Conservation (phyloP, 169 alveolate species). For the Eimeria acervulina region DNA sequence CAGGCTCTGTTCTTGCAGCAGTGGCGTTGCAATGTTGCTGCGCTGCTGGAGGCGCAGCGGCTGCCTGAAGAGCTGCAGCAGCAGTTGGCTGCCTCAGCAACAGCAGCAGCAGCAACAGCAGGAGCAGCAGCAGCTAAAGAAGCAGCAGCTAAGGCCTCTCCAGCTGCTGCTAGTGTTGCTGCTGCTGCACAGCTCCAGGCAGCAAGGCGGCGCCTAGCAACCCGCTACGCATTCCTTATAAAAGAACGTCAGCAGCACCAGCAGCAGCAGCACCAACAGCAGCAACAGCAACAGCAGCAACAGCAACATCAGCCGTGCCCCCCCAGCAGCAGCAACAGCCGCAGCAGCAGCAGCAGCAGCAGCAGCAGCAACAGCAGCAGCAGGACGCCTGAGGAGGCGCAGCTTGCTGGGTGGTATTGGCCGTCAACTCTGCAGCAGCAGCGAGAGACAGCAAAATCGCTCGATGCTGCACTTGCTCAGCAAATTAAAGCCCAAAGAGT, state of each 20-base stretch:
- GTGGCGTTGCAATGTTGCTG: slow-evolving; percentile 39
- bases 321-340: background rate
- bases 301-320: slow-evolving; percentile 29
- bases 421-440: slow-evolving; percentile 37
- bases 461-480: background rate
- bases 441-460: slow-evolving; percentile 7
- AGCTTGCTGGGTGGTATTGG: slow-evolving; percentile 26
- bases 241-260: background rate
- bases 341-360: background rate
- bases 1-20: slow-evolving; percentile 39
- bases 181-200: slow-evolving; percentile 32
- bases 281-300: background rate
- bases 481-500: background rate
- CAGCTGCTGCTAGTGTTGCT: background rate
- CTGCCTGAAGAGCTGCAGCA: slow-evolving; percentile 28
- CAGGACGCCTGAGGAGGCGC: slow-evolving; percentile 35
- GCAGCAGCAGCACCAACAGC: background rate
- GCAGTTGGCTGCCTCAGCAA: background rate
- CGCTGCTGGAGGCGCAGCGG: slow-evolving; percentile 31
- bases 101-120: too few species aligned
- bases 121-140: too few species aligned
- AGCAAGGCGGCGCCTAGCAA: background rate
- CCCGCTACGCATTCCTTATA: slow-evolving; percentile 11
- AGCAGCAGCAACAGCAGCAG: slow-evolving; percentile 45
- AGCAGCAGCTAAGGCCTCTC: background rate